Conservation (phyloP, 2,329 filamentous ascomycete genomes). For the Westerdykella ornata region DNA sequence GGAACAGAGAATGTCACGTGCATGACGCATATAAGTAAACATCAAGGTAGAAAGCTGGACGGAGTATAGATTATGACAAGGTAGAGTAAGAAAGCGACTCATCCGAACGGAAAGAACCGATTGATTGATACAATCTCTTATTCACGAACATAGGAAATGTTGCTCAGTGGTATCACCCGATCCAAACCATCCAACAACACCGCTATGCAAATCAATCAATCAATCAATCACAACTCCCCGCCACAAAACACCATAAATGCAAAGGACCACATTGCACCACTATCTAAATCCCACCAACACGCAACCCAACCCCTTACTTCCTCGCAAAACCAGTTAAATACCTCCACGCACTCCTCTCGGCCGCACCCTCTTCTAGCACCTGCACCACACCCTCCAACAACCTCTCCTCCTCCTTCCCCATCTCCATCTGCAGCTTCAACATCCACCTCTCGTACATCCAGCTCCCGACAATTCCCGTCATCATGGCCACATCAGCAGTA, state of each 20-base stretch:
- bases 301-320: slow-evolving; percentile 22
- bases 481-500: slow-evolving; percentile 63
- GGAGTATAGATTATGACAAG: no score
- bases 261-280: slow-evolving; percentile 1
- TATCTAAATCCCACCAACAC: slow-evolving; percentile 4
- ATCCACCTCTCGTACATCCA: slow-evolving; percentile 98
- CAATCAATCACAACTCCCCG: slow-evolving; percentile 2
- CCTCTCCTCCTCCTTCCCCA: slow-evolving; percentile 56
- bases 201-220: background rate
- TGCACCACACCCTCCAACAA: slow-evolving; percentile 51
- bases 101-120: background rate
- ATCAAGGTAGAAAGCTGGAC: no score
- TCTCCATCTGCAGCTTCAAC: slow-evolving; percentile 79
- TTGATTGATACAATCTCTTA: slow-evolving; percentile 13
- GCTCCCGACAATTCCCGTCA: slow-evolving; percentile 75
- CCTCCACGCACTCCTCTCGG: slow-evolving; percentile 52
- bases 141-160: slow-evolving; percentile 22
- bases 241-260: slow-evolving; percentile 18
- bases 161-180: slow-evolving; percentile 23
- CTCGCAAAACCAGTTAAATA: slow-evolving; percentile 49
- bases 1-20: background rate
- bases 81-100: background rate
- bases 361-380: slow-evolving; percentile 55
- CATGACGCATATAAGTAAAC: no score
- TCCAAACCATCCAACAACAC: background rate